Base-by-base conservation (phyloP, 2,329 filamentous ascomycete genomes). In the Stagonosporopsis tanaceti region DNA sequence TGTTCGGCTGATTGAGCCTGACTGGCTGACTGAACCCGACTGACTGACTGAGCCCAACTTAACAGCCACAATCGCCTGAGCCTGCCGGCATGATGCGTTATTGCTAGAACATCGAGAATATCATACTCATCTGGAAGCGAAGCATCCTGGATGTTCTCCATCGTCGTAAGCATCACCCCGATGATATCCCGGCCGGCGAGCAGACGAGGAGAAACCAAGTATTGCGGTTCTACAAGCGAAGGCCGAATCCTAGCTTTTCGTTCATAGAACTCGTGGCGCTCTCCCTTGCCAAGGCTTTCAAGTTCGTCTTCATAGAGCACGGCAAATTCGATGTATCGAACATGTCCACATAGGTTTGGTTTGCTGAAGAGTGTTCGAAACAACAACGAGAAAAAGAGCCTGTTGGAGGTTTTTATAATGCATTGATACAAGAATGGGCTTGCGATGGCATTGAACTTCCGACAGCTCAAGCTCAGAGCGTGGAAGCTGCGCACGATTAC, bases 401-500 rank as follows among this genome's bases (percentile, higher is more conserved):
- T 35, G 7, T 30, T 17, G 15, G 7, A 58, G 34, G 14, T n/a
- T 34, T 14, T 40, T 25, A 64, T 53, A n/a, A 68, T 50, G 20
- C 62, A 62, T 28, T 62, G 56, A 27, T 66, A 68, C 17, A 69
- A 53, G 3, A 57, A 20, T 1, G 67, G 61, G 7, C 57, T 65
- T 4, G 51, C 32, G 14, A 68, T 46, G 7, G 37, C 40, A 22
- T 64, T 48, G 11, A 68, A 40, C 24, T 50, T 59, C 14, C 50
- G 58, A 27, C 60, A 65, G 24, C 61, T 62, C 14, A 63, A 51
- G 7, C 57, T 50, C n/a, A 69, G 53, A 11, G 42, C 47, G 45
- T 63, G 47, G 12, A 66, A 51, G 24, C 48, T 53, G 20, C 22
- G 22, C 4, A 62, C 25, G 17, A 15, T 48, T 28, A 15, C 14